Base-by-base conservation (phyloP, 2,329 filamentous ascomycete genomes). In the Ceratocystis lukuohia region DNA sequence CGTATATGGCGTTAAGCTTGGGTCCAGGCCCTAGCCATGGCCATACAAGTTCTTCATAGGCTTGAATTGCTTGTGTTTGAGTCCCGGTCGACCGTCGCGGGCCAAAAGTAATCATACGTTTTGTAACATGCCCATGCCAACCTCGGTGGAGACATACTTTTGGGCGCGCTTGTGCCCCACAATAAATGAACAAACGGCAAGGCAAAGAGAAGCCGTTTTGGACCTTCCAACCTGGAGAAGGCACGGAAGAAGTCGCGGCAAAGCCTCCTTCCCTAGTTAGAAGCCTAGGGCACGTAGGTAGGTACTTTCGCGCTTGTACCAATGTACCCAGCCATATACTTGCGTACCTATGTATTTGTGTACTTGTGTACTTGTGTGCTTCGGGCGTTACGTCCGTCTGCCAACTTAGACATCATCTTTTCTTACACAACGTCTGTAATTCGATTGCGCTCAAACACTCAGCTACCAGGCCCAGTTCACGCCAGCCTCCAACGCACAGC, bases 191-290 rank as follows among this genome's bases (percentile, higher is more conserved):
- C 17, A 10, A n/a, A 53, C 37, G 48, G 48, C 7, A 59, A 59
- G 56, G 56, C 25, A 59, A 59, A 59, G 25, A 33, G 56, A 59
- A 30, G 56, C 56, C 56, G 28, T 30, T 59, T 59, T 37, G n/a
- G 28, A 59, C 5, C 56, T 41, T 30, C 33, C 28, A 59, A 37
- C 33, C 56, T 59, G 56, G 56, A 30, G 48, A 53, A 53, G 48
- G 56, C 33, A 59, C 56, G 56, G 56, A 59, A 59, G 20, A 59
- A 59, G 28, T 59, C 56, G 56, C 56, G 56, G 56, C 15, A 59
- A 37, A 20, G 28, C 56, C 37, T 37, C 56, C 56, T 59, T 59
- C 56, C 56, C 5, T 59, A n/a, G 17, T 59, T 37, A 41, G 37
- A 41, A 41, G 37, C 6, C 28, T 37, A 8, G 2, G 5, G 15